These are phyloP conservation scores for Backusella tarrabulga DNA, from an alignment of 192 early-diverging fungal genomes.

Conservation along the genomic window DNA sequence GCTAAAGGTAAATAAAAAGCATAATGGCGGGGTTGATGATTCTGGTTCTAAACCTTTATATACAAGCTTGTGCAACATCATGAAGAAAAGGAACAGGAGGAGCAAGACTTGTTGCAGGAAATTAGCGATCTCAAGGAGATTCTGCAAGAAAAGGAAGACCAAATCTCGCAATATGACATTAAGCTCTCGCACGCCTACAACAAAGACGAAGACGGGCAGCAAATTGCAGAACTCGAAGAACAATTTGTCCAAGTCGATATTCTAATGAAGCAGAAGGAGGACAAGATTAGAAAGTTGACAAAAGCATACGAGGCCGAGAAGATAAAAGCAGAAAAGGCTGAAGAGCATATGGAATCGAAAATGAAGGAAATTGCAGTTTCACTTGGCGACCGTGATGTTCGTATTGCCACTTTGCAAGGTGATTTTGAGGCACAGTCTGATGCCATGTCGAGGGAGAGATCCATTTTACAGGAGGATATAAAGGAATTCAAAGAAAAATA, in stretches of 20 bases:
- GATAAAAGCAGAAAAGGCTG: neutral
- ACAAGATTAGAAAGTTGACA: neutral
- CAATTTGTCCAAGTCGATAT: neutral
- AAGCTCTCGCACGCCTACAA: neutral
- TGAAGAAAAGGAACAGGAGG: constrained; percentile 11
- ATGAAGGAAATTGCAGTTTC: constrained; percentile 9
- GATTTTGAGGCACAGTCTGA: constrained; percentile 16
- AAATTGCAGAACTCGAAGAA: neutral
- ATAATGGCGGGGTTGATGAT: neutral
- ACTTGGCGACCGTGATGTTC: constrained; percentile 22
- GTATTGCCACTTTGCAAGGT: constrained; percentile 13
- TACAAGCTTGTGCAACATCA: constrained; percentile 7
- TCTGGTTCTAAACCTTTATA: neutral
- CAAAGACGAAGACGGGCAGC: neutral
- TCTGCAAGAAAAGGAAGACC: constrained; percentile 4
- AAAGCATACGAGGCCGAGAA: neutral
- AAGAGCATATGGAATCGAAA: neutral
- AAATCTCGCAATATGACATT: neutral
- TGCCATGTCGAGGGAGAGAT: constrained; percentile 17
- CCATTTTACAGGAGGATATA: constrained; percentile 12
- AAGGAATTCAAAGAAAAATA: constrained; percentile 11
- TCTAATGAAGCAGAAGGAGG: neutral
- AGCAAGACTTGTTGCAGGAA: constrained; percentile 11
- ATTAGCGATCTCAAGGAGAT: constrained; percentile 10
- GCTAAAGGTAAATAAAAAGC: constrained; percentile 23